A percentile compares a stretch with the other conserved stretches of the same genome.
Evolutionary conservation across 805 yeast genomes (phyloP).

Genomic region (Zygosaccharomyces bisporus): DNA sequence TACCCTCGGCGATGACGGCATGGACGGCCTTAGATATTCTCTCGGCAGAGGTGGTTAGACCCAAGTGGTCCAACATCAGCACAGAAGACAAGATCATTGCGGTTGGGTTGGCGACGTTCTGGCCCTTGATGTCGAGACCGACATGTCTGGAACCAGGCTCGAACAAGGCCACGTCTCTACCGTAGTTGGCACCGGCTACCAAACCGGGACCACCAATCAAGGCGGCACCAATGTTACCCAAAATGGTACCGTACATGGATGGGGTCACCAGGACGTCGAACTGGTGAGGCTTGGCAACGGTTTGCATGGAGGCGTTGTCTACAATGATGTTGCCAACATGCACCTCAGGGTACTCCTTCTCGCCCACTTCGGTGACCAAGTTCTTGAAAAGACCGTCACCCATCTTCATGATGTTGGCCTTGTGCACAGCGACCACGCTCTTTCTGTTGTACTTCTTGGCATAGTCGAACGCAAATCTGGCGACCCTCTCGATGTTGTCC

Average conservation of each 20-base stretch:
- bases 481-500: slow-evolving; percentile 93
- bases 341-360: slow-evolving; percentile 78
- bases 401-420: slow-evolving; percentile 98
- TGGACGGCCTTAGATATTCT: slow-evolving; percentile 85
- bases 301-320: slow-evolving; percentile 99
- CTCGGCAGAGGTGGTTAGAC: slow-evolving; percentile 79
- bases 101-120: slow-evolving; percentile 95
- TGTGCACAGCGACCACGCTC: slow-evolving; percentile 94
- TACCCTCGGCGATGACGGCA: slow-evolving; percentile 85
- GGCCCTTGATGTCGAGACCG: slow-evolving; percentile 92
- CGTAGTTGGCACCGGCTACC: slow-evolving; percentile 97
- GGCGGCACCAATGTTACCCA: slow-evolving; percentile 96
- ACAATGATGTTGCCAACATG: slow-evolving; percentile 90
- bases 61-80: slow-evolving; percentile 92
- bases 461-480: slow-evolving; percentile 94
- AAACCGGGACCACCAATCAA: slow-evolving; percentile 96
- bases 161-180: slow-evolving; percentile 95
- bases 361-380: slow-evolving; percentile 84
- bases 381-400: slow-evolving; percentile 97
- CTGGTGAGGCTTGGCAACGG: slow-evolving; percentile 96
- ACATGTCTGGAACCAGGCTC: slow-evolving; percentile 99
- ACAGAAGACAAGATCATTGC: slow-evolving; percentile 92
- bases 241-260: slow-evolving; percentile 94
- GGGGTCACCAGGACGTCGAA: slow-evolving; percentile 98
- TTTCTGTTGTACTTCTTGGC: slow-evolving; percentile 90